Conservation (phyloP, 225 moss, liverwort and hornwort genomes). For the Pleurozium schreberi region DNA sequence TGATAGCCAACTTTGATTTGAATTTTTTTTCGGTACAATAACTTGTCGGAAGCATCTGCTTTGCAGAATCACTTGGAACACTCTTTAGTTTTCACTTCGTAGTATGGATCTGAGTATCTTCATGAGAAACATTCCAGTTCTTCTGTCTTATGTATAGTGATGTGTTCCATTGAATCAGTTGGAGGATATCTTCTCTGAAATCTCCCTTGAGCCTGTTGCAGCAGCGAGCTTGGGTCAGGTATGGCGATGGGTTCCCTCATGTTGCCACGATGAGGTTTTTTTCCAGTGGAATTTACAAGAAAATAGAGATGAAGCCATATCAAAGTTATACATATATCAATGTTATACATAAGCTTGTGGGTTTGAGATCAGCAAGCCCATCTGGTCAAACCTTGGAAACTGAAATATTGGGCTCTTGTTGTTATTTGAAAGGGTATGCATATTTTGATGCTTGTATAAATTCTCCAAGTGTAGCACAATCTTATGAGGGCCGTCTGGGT, state of each 20-base stretch:
- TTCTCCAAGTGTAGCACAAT: not conserved
- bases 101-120: not conserved
- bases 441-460: not conserved
- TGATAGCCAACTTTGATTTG: not conserved
- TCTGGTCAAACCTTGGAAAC: not conserved
- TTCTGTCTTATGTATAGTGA: not conserved
- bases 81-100: not conserved
- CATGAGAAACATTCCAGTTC: not conserved
- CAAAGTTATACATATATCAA: not conserved
- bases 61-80: not conserved
- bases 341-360: not conserved
- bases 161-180: conserved; percentile 23
- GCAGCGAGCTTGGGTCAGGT: conserved; percentile 74
- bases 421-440: not conserved
- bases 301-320: not conserved
- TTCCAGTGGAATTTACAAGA: not conserved
- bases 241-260: not conserved
- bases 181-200: conserved; percentile 49
- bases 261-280: not conserved
- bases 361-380: not conserved
- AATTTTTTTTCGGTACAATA: not conserved
- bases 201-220: conserved; percentile 56
- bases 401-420: not conserved
- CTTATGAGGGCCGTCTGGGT: not conserved
- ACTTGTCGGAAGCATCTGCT: not conserved